Base-by-base conservation (phyloP, 108 stramenopile genomes). In the Skeletonema marinoi region DNA sequence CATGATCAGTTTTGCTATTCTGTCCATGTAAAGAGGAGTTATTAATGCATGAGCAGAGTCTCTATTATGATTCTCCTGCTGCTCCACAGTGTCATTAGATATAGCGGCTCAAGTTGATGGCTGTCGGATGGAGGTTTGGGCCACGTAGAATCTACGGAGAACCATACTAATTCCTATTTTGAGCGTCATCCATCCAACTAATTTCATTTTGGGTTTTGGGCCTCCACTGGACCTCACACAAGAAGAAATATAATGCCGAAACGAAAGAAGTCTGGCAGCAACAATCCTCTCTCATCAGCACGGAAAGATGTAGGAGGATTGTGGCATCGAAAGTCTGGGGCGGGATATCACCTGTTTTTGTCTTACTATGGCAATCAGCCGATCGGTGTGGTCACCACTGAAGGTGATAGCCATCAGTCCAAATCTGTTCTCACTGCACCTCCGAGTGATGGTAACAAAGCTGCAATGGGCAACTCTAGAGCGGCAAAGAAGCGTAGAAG, bases 271-370 rank as follows among this genome's bases (percentile, higher is more conserved):
- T 33, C 66, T 39, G 33, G 12, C 2, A 42, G 12, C 2, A 42
- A 36, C 35, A 78, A 78, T 60, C 77, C 77, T 42, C 77, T 78
- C 32, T 78, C 77, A 0, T 41, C 60, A 32, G 77, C 77, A 12
- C 63, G 77, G 60, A 70, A 78, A 65, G 77, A 63, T 69, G 61
- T 39, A 6, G 66, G 75, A 13, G 33, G 74, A n/a, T 58, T 93
- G 16, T 93, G 92, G 92, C 78, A 84, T 81, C 80, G 86, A 30
- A 84, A 88, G 75, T 87, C 88, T 9, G 90, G 88, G 30, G 86
- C 81, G 3, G 92, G 90, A 25, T 91, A 75, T 67, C 33, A 64
- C 38, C 54, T 92, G 4, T 94, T 94, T 71, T 60, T 92, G 9
- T 58, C 78, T 14, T 92, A 91, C 68, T 94, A 94, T 73, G 77